Conservation (phyloP, 306 rosid species). For the Lagenaria siceraria region DNA sequence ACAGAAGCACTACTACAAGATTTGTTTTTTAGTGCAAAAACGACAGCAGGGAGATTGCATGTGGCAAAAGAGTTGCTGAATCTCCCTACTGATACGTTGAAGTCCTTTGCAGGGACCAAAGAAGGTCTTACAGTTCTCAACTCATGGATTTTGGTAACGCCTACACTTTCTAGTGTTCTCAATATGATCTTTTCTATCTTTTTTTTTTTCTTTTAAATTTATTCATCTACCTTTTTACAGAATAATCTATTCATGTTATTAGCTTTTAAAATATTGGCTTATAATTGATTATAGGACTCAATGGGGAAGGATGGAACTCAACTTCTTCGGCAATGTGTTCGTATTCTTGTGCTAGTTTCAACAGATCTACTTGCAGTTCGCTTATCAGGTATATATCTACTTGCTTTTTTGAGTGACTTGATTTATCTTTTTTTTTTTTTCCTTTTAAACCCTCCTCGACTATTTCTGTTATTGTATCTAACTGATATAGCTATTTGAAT, state of each 20-base stretch:
- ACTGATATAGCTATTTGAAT: neutral
- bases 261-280: neutral
- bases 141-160: slow-evolving; percentile 85
- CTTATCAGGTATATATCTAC: slow-evolving; percentile 58
- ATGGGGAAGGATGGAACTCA: slow-evolving; percentile 99
- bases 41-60: slow-evolving; percentile 79
- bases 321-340: slow-evolving; percentile 96
- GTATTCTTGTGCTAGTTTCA: slow-evolving; percentile 92
- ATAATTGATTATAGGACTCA: slow-evolving; percentile 49
- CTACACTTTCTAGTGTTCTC: neutral
- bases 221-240: neutral
- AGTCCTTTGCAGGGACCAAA: slow-evolving; percentile 92
- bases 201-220: neutral
- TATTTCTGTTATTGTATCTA: neutral
- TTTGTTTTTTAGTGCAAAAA: slow-evolving; percentile 69
- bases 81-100: slow-evolving; percentile 65
- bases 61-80: slow-evolving; percentile 72
- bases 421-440: neutral
- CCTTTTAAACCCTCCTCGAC: neutral
- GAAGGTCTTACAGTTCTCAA: slow-evolving; percentile 80
- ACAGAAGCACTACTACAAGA: slow-evolving; percentile 60
- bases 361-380: slow-evolving; percentile 89
- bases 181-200: neutral
- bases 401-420: neutral
- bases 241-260: slow-evolving; percentile 8